Conservation (phyloP, 2,329 filamentous ascomycete genomes). For the Lasiodiplodia hormozganensis region DNA sequence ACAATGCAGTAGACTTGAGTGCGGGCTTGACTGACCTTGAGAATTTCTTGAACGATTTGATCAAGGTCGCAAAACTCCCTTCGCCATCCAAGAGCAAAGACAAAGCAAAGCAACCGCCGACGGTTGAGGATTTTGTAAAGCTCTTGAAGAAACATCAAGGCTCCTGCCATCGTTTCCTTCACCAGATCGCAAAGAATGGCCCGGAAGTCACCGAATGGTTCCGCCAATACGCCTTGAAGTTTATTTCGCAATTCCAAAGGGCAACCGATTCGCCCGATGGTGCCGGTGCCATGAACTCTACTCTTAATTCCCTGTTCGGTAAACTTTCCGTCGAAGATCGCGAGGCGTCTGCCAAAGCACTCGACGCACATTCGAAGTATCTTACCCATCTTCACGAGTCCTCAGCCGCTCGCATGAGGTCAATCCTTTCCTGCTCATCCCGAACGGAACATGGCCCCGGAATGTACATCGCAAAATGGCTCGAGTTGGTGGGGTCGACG, state of each 20-base stretch:
- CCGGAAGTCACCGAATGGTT: constrained; percentile 69
- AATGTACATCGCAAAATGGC: constrained; percentile 75
- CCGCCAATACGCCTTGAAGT: constrained; percentile 65
- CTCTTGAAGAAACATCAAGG: constrained; percentile 70
- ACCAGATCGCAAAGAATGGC: constrained; percentile 72
- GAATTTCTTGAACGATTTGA: constrained; percentile 73
- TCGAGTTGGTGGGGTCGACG: constrained; percentile 73
- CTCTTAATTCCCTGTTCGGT: constrained; percentile 51
- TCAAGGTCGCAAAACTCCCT: constrained; percentile 59
- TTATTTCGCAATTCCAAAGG: constrained; percentile 62
- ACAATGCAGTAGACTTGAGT: constrained; percentile 74
- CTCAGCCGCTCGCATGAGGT: constrained; percentile 63
- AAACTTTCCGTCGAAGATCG: constrained; percentile 58
- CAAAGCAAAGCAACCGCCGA: constrained; percentile 50
- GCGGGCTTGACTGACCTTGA: constrained; percentile 72
- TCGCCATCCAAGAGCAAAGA: constrained; percentile 41
- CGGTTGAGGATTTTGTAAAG: constrained; percentile 74
- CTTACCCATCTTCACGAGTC: constrained; percentile 61
- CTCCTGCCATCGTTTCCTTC: constrained; percentile 72
- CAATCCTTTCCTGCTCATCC: constrained; percentile 55
- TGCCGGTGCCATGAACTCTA: constrained; percentile 52
- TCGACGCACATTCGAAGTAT: constrained; percentile 69
- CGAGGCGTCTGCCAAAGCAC: constrained; percentile 54
- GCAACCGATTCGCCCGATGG: constrained; percentile 37
- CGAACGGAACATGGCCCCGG: constrained; percentile 59